Evolutionary conservation across 2,329 filamentous ascomycete genomes (phyloP).

Genomic region (Calonectria naviculata): DNA sequence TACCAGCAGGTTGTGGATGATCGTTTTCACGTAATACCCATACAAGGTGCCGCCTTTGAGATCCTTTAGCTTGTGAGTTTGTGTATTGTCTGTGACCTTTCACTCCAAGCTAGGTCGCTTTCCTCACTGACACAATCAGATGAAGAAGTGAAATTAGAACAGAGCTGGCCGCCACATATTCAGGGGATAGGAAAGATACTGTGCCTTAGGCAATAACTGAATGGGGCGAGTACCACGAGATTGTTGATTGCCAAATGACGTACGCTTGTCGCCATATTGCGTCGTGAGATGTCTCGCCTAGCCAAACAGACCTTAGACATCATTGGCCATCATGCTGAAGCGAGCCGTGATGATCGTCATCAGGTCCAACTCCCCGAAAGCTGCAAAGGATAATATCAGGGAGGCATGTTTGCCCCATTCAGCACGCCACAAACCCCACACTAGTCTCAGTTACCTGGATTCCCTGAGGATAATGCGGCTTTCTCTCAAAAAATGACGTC

Average conservation of each 20-base stretch:
- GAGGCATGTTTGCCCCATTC: neutral
- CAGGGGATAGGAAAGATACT: neutral
- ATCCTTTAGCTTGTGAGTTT: neutral
- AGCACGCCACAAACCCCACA: neutral
- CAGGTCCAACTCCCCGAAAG: neutral
- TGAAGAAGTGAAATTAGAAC: neutral
- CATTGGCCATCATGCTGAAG: neutral
- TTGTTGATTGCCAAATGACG: neutral
- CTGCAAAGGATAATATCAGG: neutral
- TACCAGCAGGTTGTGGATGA: neutral
- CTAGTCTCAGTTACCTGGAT: neutral
- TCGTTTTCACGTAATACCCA: no score
- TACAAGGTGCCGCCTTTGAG: neutral
- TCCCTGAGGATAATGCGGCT: neutral
- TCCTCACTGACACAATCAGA: neutral
- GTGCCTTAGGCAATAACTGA: neutral
- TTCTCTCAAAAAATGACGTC: neutral
- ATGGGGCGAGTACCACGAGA: neutral
- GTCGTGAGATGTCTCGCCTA: neutral
- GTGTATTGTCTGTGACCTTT: neutral
- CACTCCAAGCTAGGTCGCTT: neutral
- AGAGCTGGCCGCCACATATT: neutral
- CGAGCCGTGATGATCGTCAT: neutral
- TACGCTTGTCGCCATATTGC: neutral
- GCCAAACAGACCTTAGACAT: neutral